Evolutionary conservation across 2,329 filamentous ascomycete species (phyloP).

Genomic region (Cercospora berteroae): DNA sequence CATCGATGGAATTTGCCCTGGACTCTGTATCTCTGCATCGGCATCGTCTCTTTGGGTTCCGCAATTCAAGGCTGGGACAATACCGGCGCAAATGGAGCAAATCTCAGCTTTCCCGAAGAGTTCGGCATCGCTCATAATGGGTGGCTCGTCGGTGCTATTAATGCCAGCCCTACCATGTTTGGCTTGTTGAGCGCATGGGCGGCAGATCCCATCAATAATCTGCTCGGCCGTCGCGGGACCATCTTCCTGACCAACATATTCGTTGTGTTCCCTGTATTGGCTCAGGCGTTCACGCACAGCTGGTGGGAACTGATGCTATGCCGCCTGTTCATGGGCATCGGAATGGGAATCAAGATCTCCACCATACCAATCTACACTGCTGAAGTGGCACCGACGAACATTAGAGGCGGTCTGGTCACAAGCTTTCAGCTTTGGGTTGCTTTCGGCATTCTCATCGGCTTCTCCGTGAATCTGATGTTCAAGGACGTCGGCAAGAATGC

Average conservation of each 20-base stretch:
- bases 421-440: slow-evolving; percentile 48
- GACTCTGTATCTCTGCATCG: slow-evolving; percentile 49
- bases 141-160: slow-evolving; percentile 44
- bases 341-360: slow-evolving; percentile 41
- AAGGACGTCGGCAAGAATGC: slow-evolving; percentile 55
- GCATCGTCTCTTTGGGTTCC: slow-evolving; percentile 12
- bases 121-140: slow-evolving; percentile 31
- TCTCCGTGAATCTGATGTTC: slow-evolving; percentile 57
- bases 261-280: slow-evolving; percentile 64
- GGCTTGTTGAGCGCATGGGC: slow-evolving; percentile 45
- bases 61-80: slow-evolving; percentile 35
- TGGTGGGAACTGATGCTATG: slow-evolving; percentile 69
- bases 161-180: slow-evolving; percentile 51
- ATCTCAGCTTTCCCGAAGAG: slow-evolving; percentile 31
- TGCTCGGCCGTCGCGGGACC: slow-evolving; percentile 36
- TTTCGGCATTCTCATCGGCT: slow-evolving; percentile 64
- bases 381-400: slow-evolving; percentile 48
- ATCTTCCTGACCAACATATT: slow-evolving; percentile 39
- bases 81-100: slow-evolving; percentile 36
- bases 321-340: slow-evolving; percentile 67
- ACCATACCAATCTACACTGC: slow-evolving; percentile 44
- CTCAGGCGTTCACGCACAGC: slow-evolving; percentile 61
- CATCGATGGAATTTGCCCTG: slow-evolving; percentile 53
- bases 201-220: slow-evolving; percentile 46
- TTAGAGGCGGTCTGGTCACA: slow-evolving; percentile 41